Percentiles rank a stretch among this genome's conserved stretches.
Evolutionary conservation across 495 filamentous ascomycete genomes (phyloP).

Genomic region (Cercophora samala): DNA sequence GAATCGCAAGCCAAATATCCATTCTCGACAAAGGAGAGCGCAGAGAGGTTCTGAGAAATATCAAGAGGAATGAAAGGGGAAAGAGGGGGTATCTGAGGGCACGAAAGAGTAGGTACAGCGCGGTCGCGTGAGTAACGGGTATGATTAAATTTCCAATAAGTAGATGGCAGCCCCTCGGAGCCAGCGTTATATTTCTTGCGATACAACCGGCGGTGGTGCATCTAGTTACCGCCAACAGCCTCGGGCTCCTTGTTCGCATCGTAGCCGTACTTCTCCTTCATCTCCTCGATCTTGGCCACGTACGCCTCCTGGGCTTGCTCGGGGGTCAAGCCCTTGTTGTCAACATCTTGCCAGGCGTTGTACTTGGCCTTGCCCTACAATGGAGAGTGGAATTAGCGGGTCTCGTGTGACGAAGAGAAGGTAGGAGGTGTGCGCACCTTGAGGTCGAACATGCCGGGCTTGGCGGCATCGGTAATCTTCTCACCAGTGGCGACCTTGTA

Average conservation of each 20-base stretch:
- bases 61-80: neutral
- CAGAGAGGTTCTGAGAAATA: neutral
- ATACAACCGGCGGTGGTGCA: neutral
- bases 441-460: slow-evolving; percentile 51
- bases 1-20: neutral
- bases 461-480: slow-evolving; percentile 42
- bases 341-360: slow-evolving; percentile 65
- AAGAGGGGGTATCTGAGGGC: neutral
- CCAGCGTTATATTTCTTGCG: neutral
- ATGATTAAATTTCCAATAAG: neutral
- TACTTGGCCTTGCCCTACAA: slow-evolving; percentile 73
- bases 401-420: neutral
- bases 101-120: neutral
- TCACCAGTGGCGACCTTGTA: slow-evolving; percentile 53
- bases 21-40: neutral
- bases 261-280: slow-evolving; percentile 67
- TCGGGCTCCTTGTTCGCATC: slow-evolving; percentile 54
- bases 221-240: slow-evolving; percentile 41
- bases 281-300: slow-evolving; percentile 61
- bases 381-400: slow-evolving; percentile 2
- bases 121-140: neutral
- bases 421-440: slow-evolving; percentile 47
- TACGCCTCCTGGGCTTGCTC: slow-evolving; percentile 72
- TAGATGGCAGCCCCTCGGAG: neutral
- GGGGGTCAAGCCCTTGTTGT: slow-evolving; percentile 55